phyloP scores from a whole-genome alignment of 2,329 filamentous ascomycete genomes.

The Erysiphe pulchra region DNA sequence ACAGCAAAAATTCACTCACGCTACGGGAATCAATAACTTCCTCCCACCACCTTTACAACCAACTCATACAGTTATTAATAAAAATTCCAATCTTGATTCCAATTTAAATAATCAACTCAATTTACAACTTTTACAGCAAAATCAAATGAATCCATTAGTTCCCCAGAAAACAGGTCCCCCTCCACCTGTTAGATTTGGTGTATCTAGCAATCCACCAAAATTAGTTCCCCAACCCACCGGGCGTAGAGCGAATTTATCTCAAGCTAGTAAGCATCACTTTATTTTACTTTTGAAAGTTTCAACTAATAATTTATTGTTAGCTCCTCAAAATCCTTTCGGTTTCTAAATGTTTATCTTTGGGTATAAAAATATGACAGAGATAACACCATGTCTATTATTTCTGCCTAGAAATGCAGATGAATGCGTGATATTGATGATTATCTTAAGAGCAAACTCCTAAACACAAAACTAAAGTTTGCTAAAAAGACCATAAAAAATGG shows the following conservation, averaged over 20 bases:
- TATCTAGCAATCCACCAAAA: slow-evolving; percentile 46
- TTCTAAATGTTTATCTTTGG: slow-evolving; percentile 20
- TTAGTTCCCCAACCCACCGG: slow-evolving; percentile 71
- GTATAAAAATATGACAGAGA: too few relatives aligned
- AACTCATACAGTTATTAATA: slow-evolving; percentile 26
- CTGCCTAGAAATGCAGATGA: too few relatives aligned
- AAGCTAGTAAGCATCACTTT: slow-evolving; percentile 54
- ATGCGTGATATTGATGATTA: too few relatives aligned
- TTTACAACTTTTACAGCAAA: slow-evolving; percentile 26
- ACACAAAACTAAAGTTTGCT: too few relatives aligned
- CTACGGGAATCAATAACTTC: slow-evolving; percentile 26
- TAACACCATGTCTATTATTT: too few relatives aligned
- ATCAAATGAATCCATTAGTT: slow-evolving; percentile 33
- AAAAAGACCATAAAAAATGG: too few relatives aligned
- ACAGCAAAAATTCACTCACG: slow-evolving; percentile 14
- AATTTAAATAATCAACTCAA: slow-evolving; percentile 19
- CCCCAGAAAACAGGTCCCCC: slow-evolving; percentile 68
- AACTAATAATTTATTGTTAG: slow-evolving; percentile 16
- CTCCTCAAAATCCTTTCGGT: slow-evolving; percentile 44
- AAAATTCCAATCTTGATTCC: slow-evolving; percentile 23
- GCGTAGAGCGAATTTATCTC: slow-evolving; percentile 64
- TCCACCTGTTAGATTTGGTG: slow-evolving; percentile 72
- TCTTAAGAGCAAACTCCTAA: too few relatives aligned
- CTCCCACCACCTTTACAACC: slow-evolving; percentile 34
- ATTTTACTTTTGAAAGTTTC: background rate